These are phyloP conservation scores for Cyberlindnera galapagoensis DNA, from an alignment of 805 yeast genomes.

Conservation along the genomic window DNA sequence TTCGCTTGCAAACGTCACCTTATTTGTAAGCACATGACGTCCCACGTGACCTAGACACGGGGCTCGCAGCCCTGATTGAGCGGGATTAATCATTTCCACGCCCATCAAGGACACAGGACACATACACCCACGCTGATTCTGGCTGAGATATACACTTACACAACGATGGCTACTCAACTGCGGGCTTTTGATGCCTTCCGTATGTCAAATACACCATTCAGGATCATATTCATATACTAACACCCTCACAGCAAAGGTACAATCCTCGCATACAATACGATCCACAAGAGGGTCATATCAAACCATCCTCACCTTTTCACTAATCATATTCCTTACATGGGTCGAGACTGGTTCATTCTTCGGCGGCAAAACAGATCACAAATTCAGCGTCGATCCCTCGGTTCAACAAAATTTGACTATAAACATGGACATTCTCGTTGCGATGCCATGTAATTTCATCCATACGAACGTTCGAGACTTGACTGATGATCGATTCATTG, in stretches of 20 bases:
- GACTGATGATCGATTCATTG: constrained; percentile 72
- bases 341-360: constrained; percentile 78
- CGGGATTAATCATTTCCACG: too few species aligned
- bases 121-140: too few species aligned
- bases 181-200: constrained; percentile 69
- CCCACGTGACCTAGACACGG: too few species aligned
- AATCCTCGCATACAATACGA: constrained; percentile 62
- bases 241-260: constrained; percentile 47
- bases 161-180: constrained; percentile 22
- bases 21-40: too few species aligned
- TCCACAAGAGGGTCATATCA: constrained; percentile 74
- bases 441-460: constrained; percentile 75
- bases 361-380: constrained; percentile 76
- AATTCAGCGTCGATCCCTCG: constrained; percentile 64
- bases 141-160: too few species aligned
- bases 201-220: constrained; percentile 26
- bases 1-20: too few species aligned
- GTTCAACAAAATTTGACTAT: constrained; percentile 55
- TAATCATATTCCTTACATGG: constrained; percentile 67
- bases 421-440: constrained; percentile 74
- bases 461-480: constrained; percentile 73
- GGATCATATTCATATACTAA: neutral
- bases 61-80: too few species aligned
- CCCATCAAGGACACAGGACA: too few species aligned
- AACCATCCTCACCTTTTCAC: constrained; percentile 55